Conservation (phyloP, 805 yeast species). For the Sugiyamaella chiloensis region DNA sequence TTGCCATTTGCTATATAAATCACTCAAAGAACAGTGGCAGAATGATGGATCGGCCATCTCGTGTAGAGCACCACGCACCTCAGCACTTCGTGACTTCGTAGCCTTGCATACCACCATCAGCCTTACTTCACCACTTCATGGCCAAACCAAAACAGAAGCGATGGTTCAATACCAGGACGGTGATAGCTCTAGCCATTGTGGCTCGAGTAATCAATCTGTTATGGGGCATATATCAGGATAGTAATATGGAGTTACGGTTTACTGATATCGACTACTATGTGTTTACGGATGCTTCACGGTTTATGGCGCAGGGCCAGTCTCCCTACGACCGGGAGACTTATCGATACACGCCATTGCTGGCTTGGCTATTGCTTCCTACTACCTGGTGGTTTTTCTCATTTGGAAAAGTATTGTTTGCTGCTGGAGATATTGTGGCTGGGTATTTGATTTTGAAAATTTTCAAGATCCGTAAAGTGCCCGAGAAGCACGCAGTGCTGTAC, state of each 20-base stretch:
- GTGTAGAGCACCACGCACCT: no score
- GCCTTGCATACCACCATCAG: no score
- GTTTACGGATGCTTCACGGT: conserved; percentile 86
- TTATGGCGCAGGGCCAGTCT: conserved; percentile 57
- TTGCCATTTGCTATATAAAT: no score
- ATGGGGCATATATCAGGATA: conserved; percentile 87
- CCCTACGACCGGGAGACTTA: conserved; percentile 88
- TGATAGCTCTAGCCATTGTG: conserved; percentile 29
- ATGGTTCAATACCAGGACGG: conserved; percentile 13
- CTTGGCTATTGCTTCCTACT: conserved; percentile 80
- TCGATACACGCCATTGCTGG: conserved; percentile 85
- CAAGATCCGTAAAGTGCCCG: conserved; percentile 27
- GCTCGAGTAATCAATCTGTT: conserved; percentile 59
- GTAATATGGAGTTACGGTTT: conserved; percentile 70
- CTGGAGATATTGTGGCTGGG: conserved; percentile 82
- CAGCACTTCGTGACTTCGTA: no score
- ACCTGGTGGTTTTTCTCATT: conserved; percentile 48
- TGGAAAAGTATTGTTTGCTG: conserved; percentile 76
- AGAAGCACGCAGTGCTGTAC: conserved; percentile 32
- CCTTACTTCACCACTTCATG: no score
- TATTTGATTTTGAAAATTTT: conserved; percentile 48
- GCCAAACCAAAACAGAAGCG: conserved; percentile 5
- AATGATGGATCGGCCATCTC: no score
- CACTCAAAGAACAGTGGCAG: no score
- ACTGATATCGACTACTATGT: conserved; percentile 95